phyloP scores from a whole-genome alignment of 169 alveolate genomes.

The Plasmodium gallinaceum region DNA sequence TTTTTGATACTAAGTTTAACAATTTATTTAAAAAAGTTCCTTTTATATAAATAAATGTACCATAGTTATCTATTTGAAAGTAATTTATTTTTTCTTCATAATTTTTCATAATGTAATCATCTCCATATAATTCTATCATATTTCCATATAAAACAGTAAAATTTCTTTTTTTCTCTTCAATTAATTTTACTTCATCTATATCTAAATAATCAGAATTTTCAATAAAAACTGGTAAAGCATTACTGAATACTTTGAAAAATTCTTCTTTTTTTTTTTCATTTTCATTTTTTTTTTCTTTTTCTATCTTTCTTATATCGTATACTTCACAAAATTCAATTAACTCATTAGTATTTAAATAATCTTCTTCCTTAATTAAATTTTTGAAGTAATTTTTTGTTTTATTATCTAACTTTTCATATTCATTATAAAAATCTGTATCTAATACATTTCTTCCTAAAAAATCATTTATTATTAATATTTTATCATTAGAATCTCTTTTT shows the following conservation, averaged over 20 bases:
- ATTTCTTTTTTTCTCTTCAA: conserved; percentile 56
- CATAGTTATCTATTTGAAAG: conserved; percentile 41
- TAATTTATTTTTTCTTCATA: conserved; percentile 45
- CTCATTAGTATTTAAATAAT: conserved; percentile 39
- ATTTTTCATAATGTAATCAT: conserved; percentile 39
- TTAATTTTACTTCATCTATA: conserved; percentile 13
- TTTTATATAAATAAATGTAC: conserved; percentile 16
- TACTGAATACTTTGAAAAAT: conserved; percentile 31
- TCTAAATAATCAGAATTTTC: conserved; percentile 21
- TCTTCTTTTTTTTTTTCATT: conserved; percentile 25
- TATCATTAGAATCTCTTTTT: background rate
- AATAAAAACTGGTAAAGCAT: conserved; percentile 52
- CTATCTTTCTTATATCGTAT: background rate
- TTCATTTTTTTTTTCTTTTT: background rate
- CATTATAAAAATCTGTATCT: conserved; percentile 52
- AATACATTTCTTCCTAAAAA: conserved; percentile 39
- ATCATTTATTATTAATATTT: conserved; percentile 43
- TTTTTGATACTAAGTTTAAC: background rate
- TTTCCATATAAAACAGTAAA: conserved; percentile 29
- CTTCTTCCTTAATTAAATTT: conserved; percentile 28
- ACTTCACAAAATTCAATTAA: conserved; percentile 44
- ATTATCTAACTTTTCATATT: conserved; percentile 20
- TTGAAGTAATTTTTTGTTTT: conserved; percentile 18
- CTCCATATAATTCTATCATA: conserved; percentile 32
- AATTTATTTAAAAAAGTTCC: conserved; percentile 15